These are phyloP conservation scores for Astragalus glycyphyllos DNA, from an alignment of 306 rosid species.

Conservation along the genomic window DNA sequence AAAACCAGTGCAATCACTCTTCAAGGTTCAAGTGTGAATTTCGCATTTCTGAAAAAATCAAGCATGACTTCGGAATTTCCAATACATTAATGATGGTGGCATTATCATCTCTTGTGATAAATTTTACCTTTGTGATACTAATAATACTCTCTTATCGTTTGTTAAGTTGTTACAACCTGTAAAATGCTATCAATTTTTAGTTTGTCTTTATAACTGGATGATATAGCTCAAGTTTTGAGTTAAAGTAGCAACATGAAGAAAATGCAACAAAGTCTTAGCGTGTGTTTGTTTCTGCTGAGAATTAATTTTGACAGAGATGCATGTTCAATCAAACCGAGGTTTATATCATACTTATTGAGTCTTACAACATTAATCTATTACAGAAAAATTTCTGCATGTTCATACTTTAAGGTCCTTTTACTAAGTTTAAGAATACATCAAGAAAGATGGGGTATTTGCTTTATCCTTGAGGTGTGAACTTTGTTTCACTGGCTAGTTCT, in stretches of 20 bases:
- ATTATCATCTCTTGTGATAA: conserved; percentile 36
- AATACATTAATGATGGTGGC: conserved; percentile 1
- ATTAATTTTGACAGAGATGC: no score
- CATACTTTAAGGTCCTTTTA: no score
- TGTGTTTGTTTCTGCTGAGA: no score
- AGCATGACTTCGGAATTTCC: background rate
- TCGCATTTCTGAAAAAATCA: conserved; percentile 32
- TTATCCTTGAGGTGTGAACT: no score
- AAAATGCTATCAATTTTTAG: conserved; percentile 48
- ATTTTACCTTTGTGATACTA: conserved; percentile 31
- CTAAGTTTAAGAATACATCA: no score
- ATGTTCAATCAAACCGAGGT: no score
- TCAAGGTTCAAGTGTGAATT: conserved; percentile 52
- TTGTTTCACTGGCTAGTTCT: no score
- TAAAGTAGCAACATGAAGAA: conserved; percentile 41
- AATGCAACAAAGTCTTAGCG: background rate
- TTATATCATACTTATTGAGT: no score
- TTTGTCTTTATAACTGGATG: conserved; percentile 44
- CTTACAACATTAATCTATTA: no score
- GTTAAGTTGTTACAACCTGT: conserved; percentile 42
- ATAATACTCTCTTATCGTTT: conserved; percentile 6
- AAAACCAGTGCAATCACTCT: conserved; percentile 56
- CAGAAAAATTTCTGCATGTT: no score
- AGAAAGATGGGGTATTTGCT: no score
- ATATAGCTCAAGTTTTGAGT: conserved; percentile 38